Base-by-base conservation (phyloP, 768 basidiomycete genomes). In the Psilocybe cyanescens region DNA sequence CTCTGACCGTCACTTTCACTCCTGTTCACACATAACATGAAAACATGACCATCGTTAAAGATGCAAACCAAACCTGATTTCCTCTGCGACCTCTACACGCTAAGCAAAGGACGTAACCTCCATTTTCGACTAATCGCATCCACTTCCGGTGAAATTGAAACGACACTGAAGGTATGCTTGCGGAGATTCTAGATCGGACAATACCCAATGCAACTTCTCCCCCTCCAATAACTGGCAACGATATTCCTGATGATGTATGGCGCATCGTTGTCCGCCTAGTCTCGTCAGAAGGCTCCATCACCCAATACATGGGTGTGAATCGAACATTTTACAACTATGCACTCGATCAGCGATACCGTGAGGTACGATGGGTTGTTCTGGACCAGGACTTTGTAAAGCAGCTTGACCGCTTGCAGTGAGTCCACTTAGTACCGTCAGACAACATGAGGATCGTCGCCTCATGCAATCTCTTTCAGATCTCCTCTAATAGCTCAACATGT, bases 161-260 rank as follows among this genome's bases (percentile, higher is more conserved):
- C 24, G 24, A 24, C 11, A 1, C 6, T 35, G 6, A 11, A 35
- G 33, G 33, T 7, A 35, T 35, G 33, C 33, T 35, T 35, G 33
- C 33, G 33, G 33, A 35, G 24, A 24, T 24, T 24, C 24, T 24
- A 24, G 24, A 24, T 24, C 24, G 24, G 33, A 35, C 33, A 11
- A 35, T 11, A 7, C 33, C 7, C 33, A 35, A 35, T 7, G 6
- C 33, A 35, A 35, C 2, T 17, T 11, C 11, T 16, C 39, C 12
- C 35, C 29, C 53, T 28, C 51, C 50, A 39, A 59, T 56, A 0
- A 68, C 65, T 9, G 68, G 65, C 24, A 64, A 65, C 45, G 68
- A 70, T 51, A 57, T 76, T 8, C 75, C 76, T 24, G 69, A 68
- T 17, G 76, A 78, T 50, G 64, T 77, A 30, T 79, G 78, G 78